These are phyloP conservation scores for Colletotrichum camelliae DNA, from an alignment of 2,329 filamentous ascomycete genomes.

Conservation along the genomic window DNA sequence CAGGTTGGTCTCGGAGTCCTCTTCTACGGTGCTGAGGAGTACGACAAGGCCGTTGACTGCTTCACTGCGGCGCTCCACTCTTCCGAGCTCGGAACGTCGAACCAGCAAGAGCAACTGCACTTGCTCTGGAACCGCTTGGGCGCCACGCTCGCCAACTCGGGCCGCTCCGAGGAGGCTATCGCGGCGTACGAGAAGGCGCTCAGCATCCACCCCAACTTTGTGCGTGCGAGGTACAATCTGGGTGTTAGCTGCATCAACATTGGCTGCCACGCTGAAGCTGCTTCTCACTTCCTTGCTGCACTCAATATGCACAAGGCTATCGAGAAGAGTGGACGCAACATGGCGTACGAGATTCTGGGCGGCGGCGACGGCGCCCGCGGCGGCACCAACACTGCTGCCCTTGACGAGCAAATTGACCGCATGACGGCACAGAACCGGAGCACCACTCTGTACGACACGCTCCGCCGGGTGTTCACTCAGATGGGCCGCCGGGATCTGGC, in stretches of 20 bases:
- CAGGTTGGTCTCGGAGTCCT: constrained; percentile 96
- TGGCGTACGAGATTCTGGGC: constrained; percentile 82
- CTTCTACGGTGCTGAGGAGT: constrained; percentile 97
- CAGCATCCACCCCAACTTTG: constrained; percentile 91
- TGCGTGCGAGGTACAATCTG: constrained; percentile 94
- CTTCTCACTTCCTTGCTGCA: constrained; percentile 88
- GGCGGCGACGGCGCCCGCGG: constrained; percentile 37
- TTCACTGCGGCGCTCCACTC: constrained; percentile 90
- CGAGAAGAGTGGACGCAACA: constrained; percentile 82
- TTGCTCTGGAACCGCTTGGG: constrained; percentile 97
- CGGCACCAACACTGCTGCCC: constrained; percentile 48
- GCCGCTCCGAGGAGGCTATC: constrained; percentile 93
- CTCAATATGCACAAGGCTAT: constrained; percentile 95
- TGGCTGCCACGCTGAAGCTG: constrained; percentile 91
- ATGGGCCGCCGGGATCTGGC: constrained; percentile 91
- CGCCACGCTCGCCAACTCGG: constrained; percentile 93
- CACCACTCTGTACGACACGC: constrained; percentile 94
- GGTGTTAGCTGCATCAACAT: constrained; percentile 98
- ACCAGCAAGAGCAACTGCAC: constrained; percentile 86
- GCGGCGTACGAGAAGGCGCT: constrained; percentile 94
- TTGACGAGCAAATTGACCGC: constrained; percentile 79
- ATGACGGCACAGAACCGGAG: constrained; percentile 96
- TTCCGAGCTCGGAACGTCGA: constrained; percentile 82
- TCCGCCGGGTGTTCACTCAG: constrained; percentile 92
- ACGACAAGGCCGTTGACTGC: constrained; percentile 98